Evolutionary conservation across 2,329 filamentous ascomycete species (phyloP).

Genomic region (Scleromitrula shiraiana): DNA sequence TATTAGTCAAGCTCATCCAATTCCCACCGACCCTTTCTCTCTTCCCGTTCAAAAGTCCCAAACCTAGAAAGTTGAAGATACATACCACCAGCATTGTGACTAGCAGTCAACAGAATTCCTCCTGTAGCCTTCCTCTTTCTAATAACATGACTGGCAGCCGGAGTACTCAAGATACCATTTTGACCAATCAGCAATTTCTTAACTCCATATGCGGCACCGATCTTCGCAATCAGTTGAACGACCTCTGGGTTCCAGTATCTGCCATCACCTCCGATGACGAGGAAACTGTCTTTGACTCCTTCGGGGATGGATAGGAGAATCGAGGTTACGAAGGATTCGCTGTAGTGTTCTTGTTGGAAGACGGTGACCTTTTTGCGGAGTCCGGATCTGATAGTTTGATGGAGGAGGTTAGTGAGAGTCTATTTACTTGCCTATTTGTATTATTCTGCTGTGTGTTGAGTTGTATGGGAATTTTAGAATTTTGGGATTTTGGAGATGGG

Average conservation of each 20-base stretch:
- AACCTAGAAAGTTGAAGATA: conserved; percentile 1
- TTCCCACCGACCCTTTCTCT: background rate
- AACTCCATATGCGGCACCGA: conserved; percentile 91
- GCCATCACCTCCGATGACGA: conserved; percentile 96
- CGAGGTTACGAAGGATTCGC: conserved; percentile 88
- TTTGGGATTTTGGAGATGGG: background rate
- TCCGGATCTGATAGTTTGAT: conserved; percentile 62
- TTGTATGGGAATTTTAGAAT: background rate
- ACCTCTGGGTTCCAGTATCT: conserved; percentile 97
- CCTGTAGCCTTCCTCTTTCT: conserved; percentile 91
- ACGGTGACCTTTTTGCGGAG: conserved; percentile 98
- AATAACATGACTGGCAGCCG: conserved; percentile 92
- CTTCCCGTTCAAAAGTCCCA: background rate
- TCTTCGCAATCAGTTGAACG: conserved; percentile 94
- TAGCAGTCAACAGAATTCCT: conserved; percentile 92
- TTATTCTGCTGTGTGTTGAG: background rate
- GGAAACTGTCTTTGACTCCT: conserved; percentile 70
- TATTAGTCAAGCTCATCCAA: background rate
- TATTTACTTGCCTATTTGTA: too few species aligned
- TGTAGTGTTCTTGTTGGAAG: conserved; percentile 93
- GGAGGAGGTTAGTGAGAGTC: conserved; percentile 8
- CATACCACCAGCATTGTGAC: conserved; percentile 92
- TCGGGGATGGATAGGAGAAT: conserved; percentile 96
- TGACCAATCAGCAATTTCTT: conserved; percentile 98
- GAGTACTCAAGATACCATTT: conserved; percentile 92